These are phyloP conservation scores for Plantago ovata DNA, from an alignment of 257 asterid genomes.

Conservation along the genomic window DNA sequence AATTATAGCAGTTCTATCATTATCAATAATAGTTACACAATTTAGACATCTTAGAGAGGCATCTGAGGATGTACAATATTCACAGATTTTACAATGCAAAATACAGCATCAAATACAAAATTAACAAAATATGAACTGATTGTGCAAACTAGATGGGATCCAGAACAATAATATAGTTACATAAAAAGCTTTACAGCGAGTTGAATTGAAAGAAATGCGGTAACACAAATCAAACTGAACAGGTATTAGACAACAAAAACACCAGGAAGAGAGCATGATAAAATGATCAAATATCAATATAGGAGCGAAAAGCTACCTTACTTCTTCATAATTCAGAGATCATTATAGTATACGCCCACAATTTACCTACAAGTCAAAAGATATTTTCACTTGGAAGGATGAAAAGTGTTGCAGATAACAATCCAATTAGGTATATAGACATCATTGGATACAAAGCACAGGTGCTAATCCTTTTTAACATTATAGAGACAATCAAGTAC, in stretches of 20 bases:
- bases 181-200: background rate
- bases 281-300: conserved; percentile 15
- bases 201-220: background rate
- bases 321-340: conserved; percentile 89
- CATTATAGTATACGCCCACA: conserved; percentile 82
- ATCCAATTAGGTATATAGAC: conserved; percentile 27
- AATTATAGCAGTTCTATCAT: too few species aligned
- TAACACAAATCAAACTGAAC: conserved; percentile 14
- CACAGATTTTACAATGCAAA: background rate
- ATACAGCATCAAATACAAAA: background rate
- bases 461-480: background rate
- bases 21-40: too few species aligned
- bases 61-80: too few species aligned
- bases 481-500: background rate
- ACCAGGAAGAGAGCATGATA: conserved; percentile 13
- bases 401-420: conserved; percentile 51
- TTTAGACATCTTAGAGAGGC: too few species aligned
- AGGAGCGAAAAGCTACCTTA: conserved; percentile 84
- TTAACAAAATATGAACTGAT: too few species aligned
- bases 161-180: conserved; percentile 1
- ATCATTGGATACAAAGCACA: conserved; percentile 8
- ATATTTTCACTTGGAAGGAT: conserved; percentile 72
- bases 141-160: too few species aligned
- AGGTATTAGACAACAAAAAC: background rate
- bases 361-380: conserved; percentile 87